These are phyloP conservation scores for Pezicula neosporulosa DNA, from an alignment of 2,329 filamentous ascomycete species.

Conservation along the genomic window DNA sequence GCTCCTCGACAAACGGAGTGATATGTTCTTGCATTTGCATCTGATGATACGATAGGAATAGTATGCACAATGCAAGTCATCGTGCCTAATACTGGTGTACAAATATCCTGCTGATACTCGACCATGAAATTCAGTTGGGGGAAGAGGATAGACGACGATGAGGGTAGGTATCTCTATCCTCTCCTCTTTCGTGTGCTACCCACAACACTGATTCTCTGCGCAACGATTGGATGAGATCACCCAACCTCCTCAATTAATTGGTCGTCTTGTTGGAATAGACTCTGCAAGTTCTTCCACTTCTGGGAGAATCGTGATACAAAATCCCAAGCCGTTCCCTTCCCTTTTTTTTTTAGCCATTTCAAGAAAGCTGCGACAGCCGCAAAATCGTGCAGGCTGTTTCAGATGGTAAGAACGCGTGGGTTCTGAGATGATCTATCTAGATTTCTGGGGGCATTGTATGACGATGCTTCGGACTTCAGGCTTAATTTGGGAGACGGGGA, in stretches of 20 bases:
- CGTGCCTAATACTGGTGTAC: slow-evolving; percentile 9
- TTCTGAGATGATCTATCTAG: slow-evolving; percentile 9
- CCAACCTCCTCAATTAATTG: no score
- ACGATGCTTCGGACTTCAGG: slow-evolving; percentile 8
- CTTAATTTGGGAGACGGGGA: slow-evolving; percentile 1
- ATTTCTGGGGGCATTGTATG: slow-evolving; percentile 14
- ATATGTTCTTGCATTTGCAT: slow-evolving; percentile 5
- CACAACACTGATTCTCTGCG: no score
- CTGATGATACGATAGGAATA: slow-evolving; percentile 14
- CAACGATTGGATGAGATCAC: no score
- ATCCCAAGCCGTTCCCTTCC: background rate
- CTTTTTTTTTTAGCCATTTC: background rate
- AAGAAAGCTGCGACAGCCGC: slow-evolving; percentile 16
- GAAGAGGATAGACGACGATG: background rate
- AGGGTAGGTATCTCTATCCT: slow-evolving; percentile 1
- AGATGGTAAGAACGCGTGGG: slow-evolving; percentile 26
- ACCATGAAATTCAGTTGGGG: slow-evolving; percentile 11
- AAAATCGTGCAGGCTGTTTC: slow-evolving; percentile 15
- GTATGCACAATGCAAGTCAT: slow-evolving; percentile 13
- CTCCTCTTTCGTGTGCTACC: no score
- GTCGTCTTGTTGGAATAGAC: no score
- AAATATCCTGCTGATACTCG: slow-evolving; percentile 19
- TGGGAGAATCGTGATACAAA: background rate
- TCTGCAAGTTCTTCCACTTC: background rate
- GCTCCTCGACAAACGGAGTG: slow-evolving; percentile 23